A percentile compares a stretch with the other conserved stretches of the same genome.
Conservation (phyloP, 352 stramenopile species). For the Phytophthora tubulina region DNA sequence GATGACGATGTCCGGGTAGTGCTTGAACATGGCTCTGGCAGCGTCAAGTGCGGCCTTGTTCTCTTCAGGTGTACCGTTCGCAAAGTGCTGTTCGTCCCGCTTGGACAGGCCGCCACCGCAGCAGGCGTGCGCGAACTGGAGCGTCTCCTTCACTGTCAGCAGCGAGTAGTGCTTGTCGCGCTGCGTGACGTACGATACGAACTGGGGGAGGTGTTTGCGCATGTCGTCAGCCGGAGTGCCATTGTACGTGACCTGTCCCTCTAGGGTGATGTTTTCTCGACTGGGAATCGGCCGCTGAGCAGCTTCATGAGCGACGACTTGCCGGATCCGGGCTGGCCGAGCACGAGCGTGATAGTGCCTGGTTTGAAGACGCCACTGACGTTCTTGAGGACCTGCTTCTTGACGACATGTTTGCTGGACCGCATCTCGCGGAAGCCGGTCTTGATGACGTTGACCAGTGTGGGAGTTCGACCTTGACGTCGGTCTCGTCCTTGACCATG, state of each 20-base stretch:
- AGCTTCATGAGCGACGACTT: conserved; percentile 26
- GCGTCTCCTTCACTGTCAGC: conserved; percentile 62
- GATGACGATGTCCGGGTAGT: no score
- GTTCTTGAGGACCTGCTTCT: conserved; percentile 36
- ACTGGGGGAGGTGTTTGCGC: conserved; percentile 32
- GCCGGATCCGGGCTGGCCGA: conserved; percentile 18
- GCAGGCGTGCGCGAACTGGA: conserved; percentile 47
- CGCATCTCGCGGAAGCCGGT: conserved; percentile 26
- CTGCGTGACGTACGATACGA: conserved; percentile 49
- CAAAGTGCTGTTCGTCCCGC: background rate
- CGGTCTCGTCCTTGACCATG: conserved; percentile 20
- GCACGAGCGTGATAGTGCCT: conserved; percentile 19
- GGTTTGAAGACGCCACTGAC: conserved; percentile 25
- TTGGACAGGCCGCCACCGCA: background rate
- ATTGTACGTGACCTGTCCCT: conserved; percentile 57
- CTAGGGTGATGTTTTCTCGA: conserved; percentile 43
- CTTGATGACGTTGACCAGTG: conserved; percentile 26
- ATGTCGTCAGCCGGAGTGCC: conserved; percentile 19
- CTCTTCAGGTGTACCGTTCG: background rate
- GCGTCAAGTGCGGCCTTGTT: no score
- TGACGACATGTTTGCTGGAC: conserved; percentile 37
- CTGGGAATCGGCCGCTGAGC: conserved; percentile 40
- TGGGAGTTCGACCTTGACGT: conserved; percentile 24
- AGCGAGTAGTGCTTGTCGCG: conserved; percentile 48
- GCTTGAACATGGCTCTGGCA: no score